Base-by-base conservation (phyloP, 2,329 filamentous ascomycete genomes). In the Leptographium wingfieldii region DNA sequence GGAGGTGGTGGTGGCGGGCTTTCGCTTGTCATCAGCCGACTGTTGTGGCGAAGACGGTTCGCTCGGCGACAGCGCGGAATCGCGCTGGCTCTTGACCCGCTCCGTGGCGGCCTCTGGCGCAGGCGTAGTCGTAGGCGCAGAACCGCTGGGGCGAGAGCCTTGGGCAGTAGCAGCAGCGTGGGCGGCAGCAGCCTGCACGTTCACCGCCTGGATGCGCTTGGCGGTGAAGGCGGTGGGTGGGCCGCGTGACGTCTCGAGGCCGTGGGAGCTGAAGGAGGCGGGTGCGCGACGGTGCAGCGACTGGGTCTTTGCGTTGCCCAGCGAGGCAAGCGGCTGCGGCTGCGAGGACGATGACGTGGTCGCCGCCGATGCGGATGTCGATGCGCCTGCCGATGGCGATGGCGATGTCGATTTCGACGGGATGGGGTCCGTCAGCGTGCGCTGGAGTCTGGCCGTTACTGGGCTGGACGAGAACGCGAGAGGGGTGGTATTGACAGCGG, bases 1-100 rank as follows among this genome's bases (percentile, higher is more conserved):
- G 70, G 73, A 68, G 68, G 73, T 62, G 33, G 5, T 35, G 33
- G 33, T 35, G 33, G 33, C 33, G 65, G 70, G 68, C 68, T 67
- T 67, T 68, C 74, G 75, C 68, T 72, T 77, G 61, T 81, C 80
- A 76, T 82, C 76, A 60, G 77, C 68, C 60, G 72, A 68, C 53
- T 71, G 74, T 54, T 70, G 59, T 22, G 19, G 55, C 2, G 38
- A 27, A 43, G 40, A 43, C 43, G 25, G 48, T 11, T 25, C 22
- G 22, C 12, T 38, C 22, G 3, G 56, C 16, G 48, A 22, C 19
- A n/a, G 53, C 3, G 33, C 52, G 9, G 35, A 56, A 5, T 33
- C 53, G 31, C 19, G 29, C 53, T n/a, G 33, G 33, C 10, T 55
- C 31, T 14, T 31, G 19, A 14, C 48, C 48, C 22, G 27, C 22